Percentiles rank a stretch among this genome's conserved stretches.
Conservation (phyloP, 2,329 filamentous ascomycete genomes). For the Nemania abortiva region DNA sequence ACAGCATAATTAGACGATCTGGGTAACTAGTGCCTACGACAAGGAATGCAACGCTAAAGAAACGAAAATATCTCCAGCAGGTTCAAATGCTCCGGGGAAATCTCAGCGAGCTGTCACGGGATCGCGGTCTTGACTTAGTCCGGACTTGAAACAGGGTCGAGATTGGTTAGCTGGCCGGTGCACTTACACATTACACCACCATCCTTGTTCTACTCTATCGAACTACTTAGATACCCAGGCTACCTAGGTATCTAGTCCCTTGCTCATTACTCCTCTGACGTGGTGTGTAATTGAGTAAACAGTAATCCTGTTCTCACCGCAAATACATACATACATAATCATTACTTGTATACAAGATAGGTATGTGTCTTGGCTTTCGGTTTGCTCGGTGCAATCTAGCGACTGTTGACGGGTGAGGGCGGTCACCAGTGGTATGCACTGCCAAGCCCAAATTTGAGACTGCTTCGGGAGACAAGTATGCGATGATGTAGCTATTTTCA, state of each 20-base stretch:
- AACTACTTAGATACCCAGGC: not conserved
- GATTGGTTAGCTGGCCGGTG: conserved; percentile 16
- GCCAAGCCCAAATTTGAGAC: conserved; percentile 2
- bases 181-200: conserved; percentile 18
- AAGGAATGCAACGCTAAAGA: not conserved
- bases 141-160: conserved; percentile 27
- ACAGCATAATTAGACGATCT: not conserved
- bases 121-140: conserved; percentile 9
- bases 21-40: not conserved
- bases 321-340: too few relatives aligned
- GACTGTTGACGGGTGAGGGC: not conserved
- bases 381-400: not conserved
- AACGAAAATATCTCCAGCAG: not conserved
- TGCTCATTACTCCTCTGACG: not conserved
- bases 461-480: not conserved
- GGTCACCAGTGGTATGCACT: not conserved
- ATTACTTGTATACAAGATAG: too few relatives aligned
- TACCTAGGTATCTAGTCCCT: not conserved
- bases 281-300: not conserved
- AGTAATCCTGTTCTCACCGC: not conserved
- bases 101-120: conserved; percentile 7
- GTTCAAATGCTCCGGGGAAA: not conserved
- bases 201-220: conserved; percentile 17
- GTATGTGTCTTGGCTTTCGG: not conserved
- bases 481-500: not conserved